Evolutionary conservation across 805 yeast genomes (phyloP), one percentile per base, ranked within the genome.

Genomic region (Nakazawaea ambrosiae): DNA sequence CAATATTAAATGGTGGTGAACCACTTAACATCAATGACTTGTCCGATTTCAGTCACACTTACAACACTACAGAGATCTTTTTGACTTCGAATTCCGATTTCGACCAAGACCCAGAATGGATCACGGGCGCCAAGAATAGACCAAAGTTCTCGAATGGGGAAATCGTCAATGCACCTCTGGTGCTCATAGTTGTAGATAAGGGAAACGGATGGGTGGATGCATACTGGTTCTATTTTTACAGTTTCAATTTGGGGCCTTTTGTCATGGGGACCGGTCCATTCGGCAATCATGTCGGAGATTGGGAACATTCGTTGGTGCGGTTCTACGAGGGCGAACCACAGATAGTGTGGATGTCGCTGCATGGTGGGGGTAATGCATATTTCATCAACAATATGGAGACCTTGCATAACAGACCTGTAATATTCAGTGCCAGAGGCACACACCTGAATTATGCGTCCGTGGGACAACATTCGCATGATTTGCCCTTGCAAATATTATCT

Each of bases 211-310:
- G 92, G 86, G 83, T 89, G 0, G 98, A 90, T 55, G 86, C 97
- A 0, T 90, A 75, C 55, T 90, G 97, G 97, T 92, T 90, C 57
- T 89, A 86, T 54, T 90, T 90, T 54, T 90, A 92, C 55, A 81
- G 95, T 2, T 90, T 90, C 65, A 90, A 90, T 54, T 65, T 85
- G 46, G 98, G 98, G 0, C 97, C 98, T 0, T 90, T 80, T 60
- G 97, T 90, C 8, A 88, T 90, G 97, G 97, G 97, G 3, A 73
- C 75, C 26, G 98, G 98, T 0, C 98, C 98, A 0, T 92, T 82
- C 65, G 98, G 98, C 0, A 84, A 90, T 55, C 98, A 90, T 54
- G 78, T 92, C 24, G 98, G 97, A 5, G 98, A 90, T 62, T 90
- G 98, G 98, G 98, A 90, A 50, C 98, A 90, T 57, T 78, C 94